phyloP scores from a whole-genome alignment of 495 filamentous ascomycete genomes.

The Xylaria grammica region DNA sequence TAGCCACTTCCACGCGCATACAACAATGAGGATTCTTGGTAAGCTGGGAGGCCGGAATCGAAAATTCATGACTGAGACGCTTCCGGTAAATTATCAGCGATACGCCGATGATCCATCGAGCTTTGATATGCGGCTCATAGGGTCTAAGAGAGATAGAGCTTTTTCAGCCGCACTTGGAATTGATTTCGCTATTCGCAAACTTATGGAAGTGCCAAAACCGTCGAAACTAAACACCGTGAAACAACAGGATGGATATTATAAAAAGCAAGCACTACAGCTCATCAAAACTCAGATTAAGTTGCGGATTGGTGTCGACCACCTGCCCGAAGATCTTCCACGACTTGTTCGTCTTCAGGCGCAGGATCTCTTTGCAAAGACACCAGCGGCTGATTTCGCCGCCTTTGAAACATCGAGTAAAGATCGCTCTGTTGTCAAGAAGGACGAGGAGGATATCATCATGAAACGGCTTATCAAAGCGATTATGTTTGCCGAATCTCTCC shows the following conservation, averaged over 20 bases:
- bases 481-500: conserved; percentile 82
- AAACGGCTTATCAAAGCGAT: conserved; percentile 88
- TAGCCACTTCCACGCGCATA: conserved; percentile 95
- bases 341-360: conserved; percentile 86
- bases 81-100: conserved; percentile 76
- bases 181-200: conserved; percentile 83
- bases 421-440: conserved; percentile 83
- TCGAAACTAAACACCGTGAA: conserved; percentile 54
- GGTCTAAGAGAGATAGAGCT: conserved; percentile 82
- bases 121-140: conserved; percentile 86
- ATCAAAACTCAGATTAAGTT: conserved; percentile 88
- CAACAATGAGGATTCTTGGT: conserved; percentile 96
- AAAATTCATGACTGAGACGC: conserved; percentile 89
- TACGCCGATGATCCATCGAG: conserved; percentile 86
- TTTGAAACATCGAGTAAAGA: conserved; percentile 75
- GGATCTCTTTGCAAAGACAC: conserved; percentile 75
- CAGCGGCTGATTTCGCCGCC: conserved; percentile 63
- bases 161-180: conserved; percentile 86
- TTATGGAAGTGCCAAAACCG: conserved; percentile 76
- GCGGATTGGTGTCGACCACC: conserved; percentile 80
- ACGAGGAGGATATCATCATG: conserved; percentile 77
- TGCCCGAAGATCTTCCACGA: conserved; percentile 87
- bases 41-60: conserved; percentile 95
- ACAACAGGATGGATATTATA: conserved; percentile 84
- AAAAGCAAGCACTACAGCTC: conserved; percentile 87